These are phyloP conservation scores for Plasmodium yoelii DNA, from an alignment of 169 alveolate genomes.

Conservation along the genomic window DNA sequence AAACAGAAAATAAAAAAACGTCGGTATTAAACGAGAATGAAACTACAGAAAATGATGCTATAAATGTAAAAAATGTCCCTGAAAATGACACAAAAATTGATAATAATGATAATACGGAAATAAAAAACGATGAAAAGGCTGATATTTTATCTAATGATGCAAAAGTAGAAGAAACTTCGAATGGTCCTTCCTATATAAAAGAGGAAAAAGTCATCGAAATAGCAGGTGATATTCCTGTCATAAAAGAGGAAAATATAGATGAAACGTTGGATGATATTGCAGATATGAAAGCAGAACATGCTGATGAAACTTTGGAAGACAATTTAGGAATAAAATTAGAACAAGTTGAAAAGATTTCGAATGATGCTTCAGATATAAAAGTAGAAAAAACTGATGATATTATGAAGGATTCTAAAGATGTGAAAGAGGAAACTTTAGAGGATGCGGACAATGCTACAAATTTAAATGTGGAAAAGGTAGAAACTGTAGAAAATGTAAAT, in stretches of 20 bases:
- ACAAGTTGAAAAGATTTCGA: not conserved
- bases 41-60: not conserved
- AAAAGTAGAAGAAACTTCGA: constrained; percentile 1
- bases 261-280: not conserved
- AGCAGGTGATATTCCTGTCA: not conserved
- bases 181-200: not conserved
- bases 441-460: too few relatives aligned
- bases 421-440: too few relatives aligned
- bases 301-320: constrained; percentile 6
- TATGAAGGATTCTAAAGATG: too few relatives aligned
- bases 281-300: not conserved
- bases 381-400: not conserved
- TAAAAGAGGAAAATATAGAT: constrained; percentile 1
- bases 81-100: constrained; percentile 6
- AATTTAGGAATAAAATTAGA: constrained; percentile 1
- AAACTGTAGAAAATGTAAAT: not conserved
- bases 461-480: not conserved
- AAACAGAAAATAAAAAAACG: constrained; percentile 11
- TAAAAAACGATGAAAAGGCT: constrained; percentile 4
- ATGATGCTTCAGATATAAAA: not conserved
- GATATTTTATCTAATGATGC: not conserved
- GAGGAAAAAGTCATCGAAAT: not conserved
- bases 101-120: constrained; percentile 17
- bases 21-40: not conserved
- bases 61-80: constrained; percentile 9